Evolutionary conservation across 306 rosid genomes (phyloP).

Genomic region (Vigna unguiculata): DNA sequence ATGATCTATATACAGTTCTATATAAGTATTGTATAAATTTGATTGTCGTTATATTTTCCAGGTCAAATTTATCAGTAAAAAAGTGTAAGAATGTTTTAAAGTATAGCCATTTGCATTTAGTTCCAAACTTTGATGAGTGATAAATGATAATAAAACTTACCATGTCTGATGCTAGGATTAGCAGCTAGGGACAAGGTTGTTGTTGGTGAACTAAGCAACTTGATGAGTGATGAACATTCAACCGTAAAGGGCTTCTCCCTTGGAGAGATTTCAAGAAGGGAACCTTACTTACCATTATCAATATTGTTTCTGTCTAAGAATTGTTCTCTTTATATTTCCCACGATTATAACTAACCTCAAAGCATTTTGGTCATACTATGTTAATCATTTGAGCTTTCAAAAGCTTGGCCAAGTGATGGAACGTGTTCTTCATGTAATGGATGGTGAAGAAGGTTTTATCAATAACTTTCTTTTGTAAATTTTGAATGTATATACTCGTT

Average conservation of each 20-base stretch:
- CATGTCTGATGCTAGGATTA: constrained; percentile 64
- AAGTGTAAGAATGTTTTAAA: too few species aligned
- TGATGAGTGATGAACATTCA: constrained; percentile 43
- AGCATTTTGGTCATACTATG: constrained; percentile 58
- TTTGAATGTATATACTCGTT: constrained; percentile 28
- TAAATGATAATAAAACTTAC: constrained; percentile 1
- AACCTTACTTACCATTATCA: constrained; percentile 65
- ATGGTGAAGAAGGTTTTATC: constrained; percentile 55
- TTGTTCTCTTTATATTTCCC: constrained; percentile 53
- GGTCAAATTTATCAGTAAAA: too few species aligned
- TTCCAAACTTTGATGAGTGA: constrained; percentile 4
- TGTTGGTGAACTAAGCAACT: constrained; percentile 37
- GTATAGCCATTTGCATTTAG: not conserved
- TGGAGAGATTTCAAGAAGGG: constrained; percentile 53
- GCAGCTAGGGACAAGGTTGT: constrained; percentile 48
- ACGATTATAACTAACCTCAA: constrained; percentile 46
- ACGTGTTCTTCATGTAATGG: constrained; percentile 59
- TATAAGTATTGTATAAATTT: too few species aligned
- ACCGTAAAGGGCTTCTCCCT: constrained; percentile 43
- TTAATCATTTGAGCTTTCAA: too few species aligned
- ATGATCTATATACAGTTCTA: too few species aligned
- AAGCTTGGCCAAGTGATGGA: constrained; percentile 74
- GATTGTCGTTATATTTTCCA: too few species aligned
- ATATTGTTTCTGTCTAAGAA: constrained; percentile 65
- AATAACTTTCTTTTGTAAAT: constrained; percentile 48